Conservation (phyloP, 164 flowering plant genomes). For the Santalum album region DNA sequence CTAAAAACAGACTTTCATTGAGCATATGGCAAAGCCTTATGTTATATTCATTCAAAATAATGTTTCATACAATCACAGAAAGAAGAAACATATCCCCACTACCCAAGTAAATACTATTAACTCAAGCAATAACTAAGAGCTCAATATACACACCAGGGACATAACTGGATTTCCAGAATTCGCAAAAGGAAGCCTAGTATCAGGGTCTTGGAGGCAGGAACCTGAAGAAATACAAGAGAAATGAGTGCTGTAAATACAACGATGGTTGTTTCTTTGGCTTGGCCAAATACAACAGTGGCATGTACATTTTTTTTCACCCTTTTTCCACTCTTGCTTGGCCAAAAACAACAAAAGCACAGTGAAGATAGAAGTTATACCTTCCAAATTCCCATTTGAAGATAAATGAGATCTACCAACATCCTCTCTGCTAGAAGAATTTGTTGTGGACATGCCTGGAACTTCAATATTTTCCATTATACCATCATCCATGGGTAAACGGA, state of each 20-base stretch:
- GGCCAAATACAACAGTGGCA: too few species aligned
- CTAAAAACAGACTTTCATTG: too few species aligned
- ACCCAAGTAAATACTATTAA: too few species aligned
- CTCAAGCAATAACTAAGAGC: too few species aligned
- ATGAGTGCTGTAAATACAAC: slow-evolving; percentile 2
- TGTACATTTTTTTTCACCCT: too few species aligned
- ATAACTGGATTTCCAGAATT: slow-evolving; percentile 85
- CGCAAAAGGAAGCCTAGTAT: slow-evolving; percentile 69
- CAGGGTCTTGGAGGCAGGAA: slow-evolving; percentile 22
- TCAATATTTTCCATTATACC: slow-evolving; percentile 66
- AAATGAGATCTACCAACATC: slow-evolving; percentile 22
- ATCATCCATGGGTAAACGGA: slow-evolving; percentile 83
- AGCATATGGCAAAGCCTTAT: too few species aligned
- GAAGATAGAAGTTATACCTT: slow-evolving; percentile 23
- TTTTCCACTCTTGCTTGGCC: too few species aligned
- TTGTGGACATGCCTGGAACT: slow-evolving; percentile 41
- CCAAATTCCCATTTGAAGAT: slow-evolving; percentile 46
- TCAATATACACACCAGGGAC: slow-evolving; percentile 57
- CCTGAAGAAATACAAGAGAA: slow-evolving; percentile 25
- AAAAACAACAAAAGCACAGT: too few species aligned
- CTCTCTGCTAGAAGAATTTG: slow-evolving; percentile 25
- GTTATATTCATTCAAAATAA: too few species aligned
- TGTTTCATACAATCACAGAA: too few species aligned
- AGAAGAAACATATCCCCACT: too few species aligned
- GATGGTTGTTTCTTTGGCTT: too few species aligned